phyloP scores from a whole-genome alignment of 2,329 filamentous ascomycete genomes.

The Falciphora oryzae region DNA sequence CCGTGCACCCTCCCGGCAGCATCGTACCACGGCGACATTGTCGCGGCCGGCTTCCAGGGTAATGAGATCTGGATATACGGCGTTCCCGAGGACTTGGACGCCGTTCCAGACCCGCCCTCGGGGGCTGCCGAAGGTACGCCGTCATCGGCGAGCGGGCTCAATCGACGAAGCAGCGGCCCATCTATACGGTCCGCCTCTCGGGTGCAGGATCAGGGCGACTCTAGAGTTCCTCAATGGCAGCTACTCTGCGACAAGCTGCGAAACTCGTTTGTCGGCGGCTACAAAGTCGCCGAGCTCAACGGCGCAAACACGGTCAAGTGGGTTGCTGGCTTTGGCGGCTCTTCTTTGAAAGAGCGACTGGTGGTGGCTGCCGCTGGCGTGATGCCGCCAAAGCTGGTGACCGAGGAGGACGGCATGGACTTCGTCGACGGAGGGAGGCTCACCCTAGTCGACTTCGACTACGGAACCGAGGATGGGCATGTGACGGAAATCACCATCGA shows the following conservation, averaged over 20 bases:
- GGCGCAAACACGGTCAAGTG: conserved; percentile 66
- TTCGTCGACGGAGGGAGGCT: conserved; percentile 76
- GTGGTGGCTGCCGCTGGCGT: conserved; percentile 70
- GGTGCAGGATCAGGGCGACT: conserved; percentile 27
- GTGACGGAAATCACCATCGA: conserved; percentile 61
- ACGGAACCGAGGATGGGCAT: conserved; percentile 48
- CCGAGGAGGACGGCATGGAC: conserved; percentile 66
- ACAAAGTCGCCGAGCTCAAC: conserved; percentile 57
- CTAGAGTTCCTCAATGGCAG: conserved; percentile 59
- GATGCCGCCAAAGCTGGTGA: conserved; percentile 47
- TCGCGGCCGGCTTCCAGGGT: conserved; percentile 66
- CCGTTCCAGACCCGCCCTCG: conserved; percentile 37
- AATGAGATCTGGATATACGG: conserved; percentile 76
- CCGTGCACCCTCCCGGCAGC: conserved; percentile 66
- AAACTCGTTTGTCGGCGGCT: conserved; percentile 65
- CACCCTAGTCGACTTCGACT: conserved; percentile 68
- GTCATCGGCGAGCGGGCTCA: conserved; percentile 20
- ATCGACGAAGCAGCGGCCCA: conserved; percentile 35
- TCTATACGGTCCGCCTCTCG: conserved; percentile 33
- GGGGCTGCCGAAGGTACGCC: conserved; percentile 22
- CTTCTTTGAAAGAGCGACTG: conserved; percentile 48
- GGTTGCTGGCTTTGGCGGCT: conserved; percentile 52
- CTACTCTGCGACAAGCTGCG: conserved; percentile 60
- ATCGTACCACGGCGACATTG: conserved; percentile 63
- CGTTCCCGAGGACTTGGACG: conserved; percentile 66